These are phyloP conservation scores for Maudiozyma serrabonitensis DNA, from an alignment of 805 yeast species.

Conservation along the genomic window DNA sequence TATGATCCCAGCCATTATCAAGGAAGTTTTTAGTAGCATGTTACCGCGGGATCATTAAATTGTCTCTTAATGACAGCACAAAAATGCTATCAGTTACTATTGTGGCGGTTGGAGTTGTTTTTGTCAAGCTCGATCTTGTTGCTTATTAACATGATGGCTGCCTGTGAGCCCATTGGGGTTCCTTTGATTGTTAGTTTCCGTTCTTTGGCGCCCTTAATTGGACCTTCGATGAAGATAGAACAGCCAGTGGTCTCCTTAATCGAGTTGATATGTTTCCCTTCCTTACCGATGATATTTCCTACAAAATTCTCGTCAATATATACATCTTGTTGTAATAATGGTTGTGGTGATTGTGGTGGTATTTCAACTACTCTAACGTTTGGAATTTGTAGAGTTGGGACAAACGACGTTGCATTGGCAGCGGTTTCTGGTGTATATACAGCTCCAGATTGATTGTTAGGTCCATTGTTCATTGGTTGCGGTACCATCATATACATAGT, in stretches of 20 bases:
- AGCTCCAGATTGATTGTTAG: conserved; percentile 1
- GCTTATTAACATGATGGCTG: conserved; percentile 62
- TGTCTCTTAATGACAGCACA: no score
- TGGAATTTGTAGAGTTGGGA: conserved; percentile 20
- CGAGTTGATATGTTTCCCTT: conserved; percentile 73
- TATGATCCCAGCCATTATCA: no score
- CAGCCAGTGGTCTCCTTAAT: conserved; percentile 69
- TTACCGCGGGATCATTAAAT: no score
- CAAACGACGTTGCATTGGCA: conserved; percentile 20
- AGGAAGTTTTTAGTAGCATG: no score
- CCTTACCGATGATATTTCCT: conserved; percentile 79
- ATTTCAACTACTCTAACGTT: conserved; percentile 19
- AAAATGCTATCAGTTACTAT: neutral
- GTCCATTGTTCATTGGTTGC: neutral
- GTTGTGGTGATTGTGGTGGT: conserved; percentile 8
- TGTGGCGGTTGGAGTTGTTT: conserved; percentile 27
- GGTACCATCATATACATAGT: conserved; percentile 9
- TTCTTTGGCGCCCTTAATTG: conserved; percentile 43
- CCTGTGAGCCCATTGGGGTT: conserved; percentile 54
- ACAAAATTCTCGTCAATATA: conserved; percentile 69
- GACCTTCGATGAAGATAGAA: conserved; percentile 59
- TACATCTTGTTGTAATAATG: conserved; percentile 51
- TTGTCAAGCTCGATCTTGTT: conserved; percentile 62
- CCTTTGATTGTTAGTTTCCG: conserved; percentile 64
- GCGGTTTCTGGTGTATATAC: conserved; percentile 21